phyloP scores from a whole-genome alignment of 208 protist genomes.

The Acanthamoeba lenticulata region DNA sequence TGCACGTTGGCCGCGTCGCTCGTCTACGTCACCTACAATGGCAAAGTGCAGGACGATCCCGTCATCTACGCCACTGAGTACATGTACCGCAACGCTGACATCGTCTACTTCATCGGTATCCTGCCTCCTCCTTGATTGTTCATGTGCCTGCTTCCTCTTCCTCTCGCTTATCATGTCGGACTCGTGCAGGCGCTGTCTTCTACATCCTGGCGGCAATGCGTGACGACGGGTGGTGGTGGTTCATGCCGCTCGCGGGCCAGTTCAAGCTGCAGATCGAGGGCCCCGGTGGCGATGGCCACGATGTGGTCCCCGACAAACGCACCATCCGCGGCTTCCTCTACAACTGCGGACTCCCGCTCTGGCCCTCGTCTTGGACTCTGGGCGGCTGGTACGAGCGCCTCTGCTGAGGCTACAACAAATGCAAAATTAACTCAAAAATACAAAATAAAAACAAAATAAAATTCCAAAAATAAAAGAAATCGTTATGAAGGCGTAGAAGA shows the following conservation, averaged over 20 bases:
- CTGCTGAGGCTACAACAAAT: neutral
- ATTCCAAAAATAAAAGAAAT: too few relatives aligned
- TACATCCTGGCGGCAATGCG: neutral
- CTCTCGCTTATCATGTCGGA: too few relatives aligned
- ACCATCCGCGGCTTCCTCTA: neutral
- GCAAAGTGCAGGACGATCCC: neutral
- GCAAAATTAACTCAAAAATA: too few relatives aligned
- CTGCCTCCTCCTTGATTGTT: too few relatives aligned
- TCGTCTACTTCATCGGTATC: slow-evolving; percentile 27
- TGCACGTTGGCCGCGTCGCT: neutral
- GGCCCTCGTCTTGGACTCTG: neutral
- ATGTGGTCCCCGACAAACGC: neutral
- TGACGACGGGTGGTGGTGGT: slow-evolving; percentile 9
- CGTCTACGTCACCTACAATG: neutral
- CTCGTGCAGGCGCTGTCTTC: neutral
- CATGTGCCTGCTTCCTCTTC: too few relatives aligned
- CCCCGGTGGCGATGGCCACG: neutral
- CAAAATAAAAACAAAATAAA: too few relatives aligned
- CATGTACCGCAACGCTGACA: slow-evolving; percentile 21
- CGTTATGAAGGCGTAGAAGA: too few relatives aligned
- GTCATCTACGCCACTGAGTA: neutral
- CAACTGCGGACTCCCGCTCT: neutral
- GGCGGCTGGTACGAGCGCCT: neutral
- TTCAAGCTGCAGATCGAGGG: neutral
- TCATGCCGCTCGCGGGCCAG: neutral